These are phyloP conservation scores for Penicillium longicatenatum DNA, from an alignment of 495 filamentous ascomycete genomes.

Conservation along the genomic window DNA sequence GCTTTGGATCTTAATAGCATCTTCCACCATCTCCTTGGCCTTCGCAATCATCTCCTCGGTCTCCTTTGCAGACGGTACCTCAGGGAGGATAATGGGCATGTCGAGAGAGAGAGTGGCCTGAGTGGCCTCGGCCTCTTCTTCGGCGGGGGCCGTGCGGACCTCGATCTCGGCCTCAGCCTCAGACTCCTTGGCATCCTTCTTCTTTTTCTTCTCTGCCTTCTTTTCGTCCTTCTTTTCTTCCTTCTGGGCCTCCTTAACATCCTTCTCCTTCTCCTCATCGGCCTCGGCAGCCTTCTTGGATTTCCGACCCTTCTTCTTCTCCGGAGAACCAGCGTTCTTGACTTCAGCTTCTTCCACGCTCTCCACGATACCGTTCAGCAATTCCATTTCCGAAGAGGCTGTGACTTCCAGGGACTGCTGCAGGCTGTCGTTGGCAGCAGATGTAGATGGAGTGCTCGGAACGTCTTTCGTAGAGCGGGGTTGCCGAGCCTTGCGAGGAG, in stretches of 20 bases:
- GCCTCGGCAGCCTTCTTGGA: constrained; percentile 37
- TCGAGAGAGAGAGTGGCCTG: constrained; percentile 81
- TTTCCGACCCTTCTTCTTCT: constrained; percentile 36
- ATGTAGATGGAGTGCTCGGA: constrained; percentile 43
- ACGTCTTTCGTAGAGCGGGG: constrained; percentile 58
- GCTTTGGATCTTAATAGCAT: constrained; percentile 62
- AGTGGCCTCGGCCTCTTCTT: constrained; percentile 63
- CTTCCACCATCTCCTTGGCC: constrained; percentile 88
- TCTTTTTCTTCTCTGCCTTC: constrained; percentile 26
- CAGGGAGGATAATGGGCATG: constrained; percentile 64
- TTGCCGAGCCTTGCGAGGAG: constrained; percentile 73
- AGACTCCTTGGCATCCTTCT: constrained; percentile 30
- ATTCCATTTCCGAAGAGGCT: constrained; percentile 36
- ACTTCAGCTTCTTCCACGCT: constrained; percentile 34
- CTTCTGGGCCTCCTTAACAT: constrained; percentile 23
- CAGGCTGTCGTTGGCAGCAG: constrained; percentile 50
- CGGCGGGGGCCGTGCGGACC: constrained; percentile 20
- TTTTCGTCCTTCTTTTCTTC: constrained; percentile 26
- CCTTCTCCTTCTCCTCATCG: constrained; percentile 35
- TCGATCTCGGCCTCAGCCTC: constrained; percentile 9
- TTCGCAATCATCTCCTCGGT: constrained; percentile 79
- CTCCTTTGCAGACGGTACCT: constrained; percentile 71
- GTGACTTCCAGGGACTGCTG: constrained; percentile 52
- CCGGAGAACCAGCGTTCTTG: constrained; percentile 25
- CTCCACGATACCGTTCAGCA: constrained; percentile 27